phyloP scores from a whole-genome alignment of 2,329 filamentous ascomycete species.

The Hypocrella siamensis region DNA sequence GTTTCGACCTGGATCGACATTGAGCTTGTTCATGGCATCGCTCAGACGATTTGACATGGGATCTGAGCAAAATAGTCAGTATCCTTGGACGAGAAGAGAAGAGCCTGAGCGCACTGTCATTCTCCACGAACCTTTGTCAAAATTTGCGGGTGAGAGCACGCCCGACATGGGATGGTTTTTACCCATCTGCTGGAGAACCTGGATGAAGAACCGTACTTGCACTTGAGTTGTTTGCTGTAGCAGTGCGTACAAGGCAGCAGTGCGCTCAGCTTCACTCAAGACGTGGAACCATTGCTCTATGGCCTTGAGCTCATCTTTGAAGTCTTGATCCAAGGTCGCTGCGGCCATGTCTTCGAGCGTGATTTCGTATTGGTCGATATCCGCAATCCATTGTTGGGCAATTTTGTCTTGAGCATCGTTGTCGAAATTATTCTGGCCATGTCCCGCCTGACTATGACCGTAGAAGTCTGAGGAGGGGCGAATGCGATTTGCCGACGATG shows the following conservation, averaged over 20 bases:
- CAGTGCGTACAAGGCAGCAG: constrained; percentile 85
- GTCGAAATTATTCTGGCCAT: constrained; percentile 53
- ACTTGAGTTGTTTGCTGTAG: constrained; percentile 98
- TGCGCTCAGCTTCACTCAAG: constrained; percentile 89
- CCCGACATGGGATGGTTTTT: constrained; percentile 96
- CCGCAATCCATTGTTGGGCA: constrained; percentile 95
- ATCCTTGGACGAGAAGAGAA: background rate
- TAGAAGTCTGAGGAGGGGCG: constrained; percentile 93
- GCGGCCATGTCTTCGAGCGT: constrained; percentile 98
- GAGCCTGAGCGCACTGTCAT: background rate
- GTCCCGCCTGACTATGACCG: constrained; percentile 56
- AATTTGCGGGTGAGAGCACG: constrained; percentile 83
- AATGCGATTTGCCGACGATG: constrained; percentile 61
- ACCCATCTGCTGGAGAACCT: constrained; percentile 97
- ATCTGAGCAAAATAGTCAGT: constrained; percentile 36
- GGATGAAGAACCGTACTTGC: constrained; percentile 97
- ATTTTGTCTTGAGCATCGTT: constrained; percentile 78
- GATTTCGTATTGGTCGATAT: constrained; percentile 98
- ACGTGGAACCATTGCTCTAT: constrained; percentile 99
- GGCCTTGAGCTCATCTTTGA: constrained; percentile 96
- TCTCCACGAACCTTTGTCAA: constrained; percentile 69
- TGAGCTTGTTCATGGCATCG: constrained; percentile 93
- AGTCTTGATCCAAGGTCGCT: constrained; percentile 96
- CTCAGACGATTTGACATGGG: constrained; percentile 92
- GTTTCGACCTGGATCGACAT: constrained; percentile 72